These are phyloP conservation scores for Fusarium chaquense DNA, from an alignment of 2,329 filamentous ascomycete genomes.

Conservation along the genomic window DNA sequence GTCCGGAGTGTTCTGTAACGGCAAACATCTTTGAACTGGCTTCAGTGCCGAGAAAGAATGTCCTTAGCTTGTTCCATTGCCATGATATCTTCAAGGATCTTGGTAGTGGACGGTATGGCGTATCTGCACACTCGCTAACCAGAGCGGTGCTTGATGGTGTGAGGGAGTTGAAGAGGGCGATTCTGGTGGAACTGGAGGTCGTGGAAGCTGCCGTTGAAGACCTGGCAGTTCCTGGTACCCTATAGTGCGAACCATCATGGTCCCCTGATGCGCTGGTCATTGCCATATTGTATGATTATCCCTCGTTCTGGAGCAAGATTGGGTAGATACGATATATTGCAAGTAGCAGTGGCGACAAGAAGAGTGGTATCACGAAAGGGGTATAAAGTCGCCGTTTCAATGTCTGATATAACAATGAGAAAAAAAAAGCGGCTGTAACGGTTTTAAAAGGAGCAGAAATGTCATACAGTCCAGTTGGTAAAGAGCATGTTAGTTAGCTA, in stretches of 20 bases:
- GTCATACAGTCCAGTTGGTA: slow-evolving; percentile 8
- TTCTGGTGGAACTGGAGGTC: slow-evolving; percentile 30
- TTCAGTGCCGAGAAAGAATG: slow-evolving; percentile 36
- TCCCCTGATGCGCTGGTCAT: slow-evolving; percentile 27
- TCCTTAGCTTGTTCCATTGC: slow-evolving; percentile 39
- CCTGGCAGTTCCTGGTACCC: slow-evolving; percentile 26
- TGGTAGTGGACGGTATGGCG: slow-evolving; percentile 31
- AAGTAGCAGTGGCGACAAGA: background rate
- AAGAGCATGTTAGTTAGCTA: slow-evolving; percentile 7
- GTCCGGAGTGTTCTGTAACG: slow-evolving; percentile 36
- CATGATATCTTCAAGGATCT: slow-evolving; percentile 35
- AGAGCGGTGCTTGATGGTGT: slow-evolving; percentile 36
- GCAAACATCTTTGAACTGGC: slow-evolving; percentile 34
- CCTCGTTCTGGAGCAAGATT: background rate
- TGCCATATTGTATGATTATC: slow-evolving; percentile 5
- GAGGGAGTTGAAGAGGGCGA: slow-evolving; percentile 33
- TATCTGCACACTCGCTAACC: slow-evolving; percentile 33
- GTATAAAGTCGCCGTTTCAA: slow-evolving; percentile 12
- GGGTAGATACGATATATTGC: background rate
- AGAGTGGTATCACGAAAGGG: slow-evolving; percentile 3
- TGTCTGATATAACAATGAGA: slow-evolving; percentile 1
- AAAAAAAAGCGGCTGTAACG: background rate
- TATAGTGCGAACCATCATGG: slow-evolving; percentile 20
- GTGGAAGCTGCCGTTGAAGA: slow-evolving; percentile 35
- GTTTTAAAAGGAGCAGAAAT: slow-evolving; percentile 22